Conservation (phyloP, 164 flowering plant species). For the Buxus sempervirens region DNA sequence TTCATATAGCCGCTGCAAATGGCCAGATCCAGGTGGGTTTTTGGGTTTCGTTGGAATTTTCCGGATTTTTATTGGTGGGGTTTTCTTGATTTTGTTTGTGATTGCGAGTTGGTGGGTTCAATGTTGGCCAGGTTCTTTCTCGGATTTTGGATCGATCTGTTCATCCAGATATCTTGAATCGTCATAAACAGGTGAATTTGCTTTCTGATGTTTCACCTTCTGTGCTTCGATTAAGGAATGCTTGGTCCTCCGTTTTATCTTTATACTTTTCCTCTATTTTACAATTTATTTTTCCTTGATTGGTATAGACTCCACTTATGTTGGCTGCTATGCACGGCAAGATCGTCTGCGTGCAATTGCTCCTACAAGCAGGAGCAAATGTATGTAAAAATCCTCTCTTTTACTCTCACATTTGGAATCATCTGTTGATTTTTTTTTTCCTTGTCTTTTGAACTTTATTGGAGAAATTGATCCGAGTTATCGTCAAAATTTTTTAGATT, state of each 20-base stretch:
- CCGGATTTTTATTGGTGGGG: slow-evolving; percentile 13
- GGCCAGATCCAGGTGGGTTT: slow-evolving; percentile 64
- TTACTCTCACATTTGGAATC: neutral
- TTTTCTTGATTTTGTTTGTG: slow-evolving; percentile 7
- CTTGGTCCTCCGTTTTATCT: neutral
- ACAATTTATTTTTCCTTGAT: neutral
- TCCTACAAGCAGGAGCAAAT: slow-evolving; percentile 85
- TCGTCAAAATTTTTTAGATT: slow-evolving; percentile 21
- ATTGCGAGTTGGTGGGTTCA: neutral
- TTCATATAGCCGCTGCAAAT: slow-evolving; percentile 59
- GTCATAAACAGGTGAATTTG: slow-evolving; percentile 73
- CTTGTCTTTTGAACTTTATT: neutral
- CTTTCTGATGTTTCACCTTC: neutral
- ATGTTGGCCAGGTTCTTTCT: slow-evolving; percentile 51
- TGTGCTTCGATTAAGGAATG: neutral
- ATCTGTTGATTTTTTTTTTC: neutral
- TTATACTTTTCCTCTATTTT: neutral
- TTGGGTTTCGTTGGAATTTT: neutral
- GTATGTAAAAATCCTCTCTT: slow-evolving; percentile 37
- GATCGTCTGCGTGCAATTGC: slow-evolving; percentile 70
- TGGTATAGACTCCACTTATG: slow-evolving; percentile 87
- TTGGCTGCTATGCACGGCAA: slow-evolving; percentile 96
- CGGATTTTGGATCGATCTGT: slow-evolving; percentile 56
- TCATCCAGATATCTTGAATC: slow-evolving; percentile 76
- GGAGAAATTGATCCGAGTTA: slow-evolving; percentile 8